Base-by-base conservation (phyloP, 1,284 basidiomycete species). In the Meira miltonrushii region DNA sequence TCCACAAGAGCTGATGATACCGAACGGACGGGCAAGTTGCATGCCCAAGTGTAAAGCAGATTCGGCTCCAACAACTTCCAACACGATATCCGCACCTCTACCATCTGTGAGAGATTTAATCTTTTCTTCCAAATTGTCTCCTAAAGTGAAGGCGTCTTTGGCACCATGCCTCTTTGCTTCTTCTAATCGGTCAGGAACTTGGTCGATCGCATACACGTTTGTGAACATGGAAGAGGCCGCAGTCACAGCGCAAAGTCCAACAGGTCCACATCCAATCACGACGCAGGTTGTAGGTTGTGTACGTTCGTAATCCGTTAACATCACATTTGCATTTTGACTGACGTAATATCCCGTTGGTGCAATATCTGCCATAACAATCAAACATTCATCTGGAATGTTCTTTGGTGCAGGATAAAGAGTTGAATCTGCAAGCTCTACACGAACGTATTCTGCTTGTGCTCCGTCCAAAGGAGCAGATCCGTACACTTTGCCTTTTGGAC, bases 401-500 rank as follows among this genome's bases (percentile, higher is more conserved):
- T 54, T 41, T 7, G 67, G 70, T 40, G 89, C 81, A 61, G 83
- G 86, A 80, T 87, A 89, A 6, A 90, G 82, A 0, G 88, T 89
- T 17, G 87, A 87, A 25, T 89, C 89, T 0, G 87, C 89, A 58
- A 84, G 84, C 6, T 89, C 89, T 73, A 75, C 85, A 28, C 87
- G 85, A 2, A 90, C 83, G 75, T 88, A 94, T 78, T 92, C 90
- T 0, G 90, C 90, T 80, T 94, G 92, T 1, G 86, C 89, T 11
- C 91, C 92, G 8, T 87, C 85, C 0, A 90, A 83, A 10, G 79
- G 72, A 0, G 87, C 85, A 38, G 85, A 85, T 13, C 91, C 91
- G 74, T 92, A 88, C 9, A 90, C 81, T 25, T 79, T 78, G 6
- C 86, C 84, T 61, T 85, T 79, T 1, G 82, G 80, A 76, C 92